Conservation (phyloP, 768 basidiomycete species). For the Crassisporium funariophilum region DNA sequence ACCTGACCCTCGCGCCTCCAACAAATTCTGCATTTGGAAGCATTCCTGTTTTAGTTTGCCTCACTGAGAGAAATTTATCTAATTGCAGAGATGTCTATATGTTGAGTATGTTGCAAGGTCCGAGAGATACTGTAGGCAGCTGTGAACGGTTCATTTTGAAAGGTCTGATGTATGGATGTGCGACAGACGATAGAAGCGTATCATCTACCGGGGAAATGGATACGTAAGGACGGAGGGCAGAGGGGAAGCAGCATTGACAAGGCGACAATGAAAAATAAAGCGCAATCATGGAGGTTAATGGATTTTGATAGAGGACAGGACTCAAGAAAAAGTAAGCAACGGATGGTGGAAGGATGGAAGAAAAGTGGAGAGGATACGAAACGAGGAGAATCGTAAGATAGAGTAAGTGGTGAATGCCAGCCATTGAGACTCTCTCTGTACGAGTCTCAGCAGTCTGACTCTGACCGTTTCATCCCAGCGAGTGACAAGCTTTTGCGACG, state of each 20-base stretch:
- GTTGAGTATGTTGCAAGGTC: too few species aligned
- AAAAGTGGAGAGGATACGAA: conserved; percentile 9
- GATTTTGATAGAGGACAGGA: conserved; percentile 15
- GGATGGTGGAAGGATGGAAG: conserved; percentile 8
- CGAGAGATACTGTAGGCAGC: too few species aligned
- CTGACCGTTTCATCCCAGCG: conserved; percentile 10
- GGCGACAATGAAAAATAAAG: conserved; percentile 17
- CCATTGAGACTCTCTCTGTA: conserved; percentile 5
- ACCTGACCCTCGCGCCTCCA: too few species aligned
- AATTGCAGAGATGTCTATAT: too few species aligned
- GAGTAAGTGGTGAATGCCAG: conserved; percentile 10
- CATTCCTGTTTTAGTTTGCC: too few species aligned
- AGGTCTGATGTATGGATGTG: too few species aligned
- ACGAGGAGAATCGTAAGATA: conserved; percentile 7
- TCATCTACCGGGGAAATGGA: too few species aligned
- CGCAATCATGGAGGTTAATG: conserved; percentile 14
- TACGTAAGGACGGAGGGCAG: conserved; percentile 14
- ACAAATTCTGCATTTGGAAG: too few species aligned
- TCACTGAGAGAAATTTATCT: too few species aligned
- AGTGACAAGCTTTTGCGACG: conserved; percentile 4
- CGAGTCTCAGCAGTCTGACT: conserved; percentile 8
- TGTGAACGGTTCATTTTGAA: too few species aligned
- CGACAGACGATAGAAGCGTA: too few species aligned
- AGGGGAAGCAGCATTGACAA: conserved; percentile 14
- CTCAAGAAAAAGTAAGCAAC: conserved; percentile 16